A percentile compares a stretch with the other conserved stretches of the same genome.
Evolutionary conservation across 345 rosid species (phyloP).

Genomic region (Syzygium grande): DNA sequence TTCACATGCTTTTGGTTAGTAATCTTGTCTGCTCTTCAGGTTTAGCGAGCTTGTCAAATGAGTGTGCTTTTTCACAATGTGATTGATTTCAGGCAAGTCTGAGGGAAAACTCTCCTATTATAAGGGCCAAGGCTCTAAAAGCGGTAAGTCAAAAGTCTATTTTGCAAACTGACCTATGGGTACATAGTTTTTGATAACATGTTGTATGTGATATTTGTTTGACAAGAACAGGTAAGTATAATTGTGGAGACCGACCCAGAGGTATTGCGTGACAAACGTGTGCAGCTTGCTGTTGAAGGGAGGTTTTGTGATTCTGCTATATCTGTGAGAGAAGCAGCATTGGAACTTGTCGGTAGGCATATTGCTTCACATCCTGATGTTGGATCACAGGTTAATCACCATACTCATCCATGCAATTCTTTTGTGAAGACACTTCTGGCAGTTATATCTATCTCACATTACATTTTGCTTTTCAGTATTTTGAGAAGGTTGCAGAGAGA

Average conservation of each 20-base stretch:
- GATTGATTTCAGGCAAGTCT: conserved; percentile 71
- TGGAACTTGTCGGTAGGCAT: conserved; percentile 98
- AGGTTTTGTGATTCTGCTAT: conserved; percentile 99
- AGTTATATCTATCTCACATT: background rate
- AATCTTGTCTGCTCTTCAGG: conserved; percentile 9
- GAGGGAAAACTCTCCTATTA: conserved; percentile 90
- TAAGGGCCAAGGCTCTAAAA: conserved; percentile 93
- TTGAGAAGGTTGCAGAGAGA: conserved; percentile 98
- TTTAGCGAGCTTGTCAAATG: background rate
- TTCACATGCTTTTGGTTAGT: conserved; percentile 94
- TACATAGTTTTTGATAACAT: background rate
- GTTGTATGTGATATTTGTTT: background rate
- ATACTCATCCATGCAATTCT: background rate
- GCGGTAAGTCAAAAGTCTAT: conserved; percentile 52
- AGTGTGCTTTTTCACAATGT: conserved; percentile 5
- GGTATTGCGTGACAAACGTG: conserved; percentile 86
- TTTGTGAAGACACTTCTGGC: background rate
- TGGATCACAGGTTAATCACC: conserved; percentile 63
- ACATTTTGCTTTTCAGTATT: conserved; percentile 48
- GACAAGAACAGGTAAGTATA: conserved; percentile 70
- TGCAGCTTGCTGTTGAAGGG: conserved; percentile 97
- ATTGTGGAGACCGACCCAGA: conserved; percentile 98
- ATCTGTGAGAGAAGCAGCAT: conserved; percentile 97
- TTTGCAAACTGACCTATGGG: background rate
- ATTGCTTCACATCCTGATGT: conserved; percentile 99